Base-by-base conservation (phyloP, 2,329 filamentous ascomycete species). In the Aspergillus fischeri region DNA sequence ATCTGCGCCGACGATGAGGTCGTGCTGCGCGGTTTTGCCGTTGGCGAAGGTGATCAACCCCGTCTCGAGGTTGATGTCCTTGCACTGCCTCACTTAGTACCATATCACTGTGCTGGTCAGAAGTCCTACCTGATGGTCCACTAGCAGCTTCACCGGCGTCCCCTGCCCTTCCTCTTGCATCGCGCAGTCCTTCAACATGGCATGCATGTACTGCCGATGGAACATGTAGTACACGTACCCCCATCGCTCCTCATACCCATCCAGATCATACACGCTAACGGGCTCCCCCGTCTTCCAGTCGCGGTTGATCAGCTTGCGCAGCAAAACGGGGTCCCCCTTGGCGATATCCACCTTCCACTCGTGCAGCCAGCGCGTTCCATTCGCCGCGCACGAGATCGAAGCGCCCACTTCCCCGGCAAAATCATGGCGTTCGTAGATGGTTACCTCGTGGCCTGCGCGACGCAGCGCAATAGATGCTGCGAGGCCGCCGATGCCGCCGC, bases 221-320 rank as follows among this genome's bases (percentile, higher is more conserved):
- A 89, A 89, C 84, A 87, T 87, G 70, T 88, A 85, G 69, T 88
- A 87, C 0, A 83, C 80, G 69, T 83, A 81, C 11, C 85, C 86
- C 85, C 86, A 89, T 54, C 76, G 77, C 73, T 84, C 67, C 70
- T 89, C 81, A 56, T 89, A 89, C 65, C 89, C 86, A 10, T 75
- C 80, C 20, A 90, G 71, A 63, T 83, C 80, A 63, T 87, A 88
- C 0, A 86, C 83, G 62, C 81, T 88, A 25, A 85, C 80, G 0
- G 83, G 81, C 71, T 88, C 83, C 0, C 87, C 87, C 1, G 86
- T 89, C 67, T 83, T 81, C 86, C 86, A 90, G 71, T 89, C 86
- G 3, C 83, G 81, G 68, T 85, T 87, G 74, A 90, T 89, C 53
- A 90, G 78, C 65, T 85, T 85, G 70, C 79, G 79, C 51, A 90